Evolutionary conservation across 257 asterid genomes (phyloP).

Genomic region (Eucommia ulmoides): DNA sequence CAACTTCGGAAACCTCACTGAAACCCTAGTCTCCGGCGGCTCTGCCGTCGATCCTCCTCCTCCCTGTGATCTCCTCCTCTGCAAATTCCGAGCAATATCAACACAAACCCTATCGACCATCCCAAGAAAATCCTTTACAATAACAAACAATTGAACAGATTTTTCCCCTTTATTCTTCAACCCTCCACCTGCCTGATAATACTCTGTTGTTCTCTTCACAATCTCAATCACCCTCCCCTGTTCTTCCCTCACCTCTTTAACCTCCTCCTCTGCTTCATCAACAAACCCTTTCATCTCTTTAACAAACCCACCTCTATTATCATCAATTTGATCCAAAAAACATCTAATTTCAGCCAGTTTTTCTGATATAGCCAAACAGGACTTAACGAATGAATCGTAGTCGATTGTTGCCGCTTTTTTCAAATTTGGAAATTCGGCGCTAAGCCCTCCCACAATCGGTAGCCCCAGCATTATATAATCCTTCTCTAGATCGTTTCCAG

Average conservation of each 20-base stretch:
- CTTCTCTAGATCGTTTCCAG: slow-evolving; percentile 25
- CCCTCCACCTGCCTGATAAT: slow-evolving; percentile 72
- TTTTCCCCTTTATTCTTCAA: slow-evolving; percentile 42
- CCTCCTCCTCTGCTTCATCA: slow-evolving; percentile 46
- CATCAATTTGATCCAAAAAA: slow-evolving; percentile 19
- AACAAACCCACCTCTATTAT: slow-evolving; percentile 28
- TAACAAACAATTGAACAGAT: slow-evolving; percentile 45
- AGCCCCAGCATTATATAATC: slow-evolving; percentile 79
- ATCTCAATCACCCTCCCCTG: slow-evolving; percentile 56
- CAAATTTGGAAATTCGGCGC: slow-evolving; percentile 58
- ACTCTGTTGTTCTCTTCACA: slow-evolving; percentile 64
- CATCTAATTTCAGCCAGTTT: slow-evolving; percentile 31
- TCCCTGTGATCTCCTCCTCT: slow-evolving; percentile 40
- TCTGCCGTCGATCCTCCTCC: slow-evolving; percentile 20
- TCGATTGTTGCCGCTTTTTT: slow-evolving; percentile 59
- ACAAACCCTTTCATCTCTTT: slow-evolving; percentile 48
- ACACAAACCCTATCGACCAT: slow-evolving; percentile 87
- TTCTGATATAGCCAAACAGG: slow-evolving; percentile 25
- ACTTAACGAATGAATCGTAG: slow-evolving; percentile 31
- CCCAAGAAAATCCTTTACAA: slow-evolving; percentile 60
- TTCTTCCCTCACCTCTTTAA: slow-evolving; percentile 35
- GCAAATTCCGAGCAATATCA: slow-evolving; percentile 59
- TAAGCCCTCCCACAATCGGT: slow-evolving; percentile 71
- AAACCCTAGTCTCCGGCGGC: slow-evolving; percentile 29
- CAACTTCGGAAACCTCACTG: slow-evolving; percentile 67